Conservation (phyloP, 257 asterid genomes). For the Solanum chaucha region DNA sequence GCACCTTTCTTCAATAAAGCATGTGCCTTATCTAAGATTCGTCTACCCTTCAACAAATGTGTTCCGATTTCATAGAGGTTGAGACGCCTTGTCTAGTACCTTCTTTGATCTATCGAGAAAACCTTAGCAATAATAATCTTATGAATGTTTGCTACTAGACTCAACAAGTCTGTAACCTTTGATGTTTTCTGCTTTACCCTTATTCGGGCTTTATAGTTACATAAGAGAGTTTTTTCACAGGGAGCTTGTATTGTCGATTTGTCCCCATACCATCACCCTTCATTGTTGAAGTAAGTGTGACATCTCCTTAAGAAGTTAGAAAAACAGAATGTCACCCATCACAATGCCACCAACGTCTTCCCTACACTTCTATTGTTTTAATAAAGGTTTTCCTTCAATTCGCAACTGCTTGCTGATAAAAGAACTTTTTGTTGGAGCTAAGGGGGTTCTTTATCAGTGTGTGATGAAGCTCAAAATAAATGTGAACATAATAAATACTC, state of each 20-base stretch:
- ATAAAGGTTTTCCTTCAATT: background rate
- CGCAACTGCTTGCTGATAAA: background rate
- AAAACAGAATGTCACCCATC: background rate
- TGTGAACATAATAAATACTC: background rate
- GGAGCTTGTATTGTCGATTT: background rate
- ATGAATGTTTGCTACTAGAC: background rate
- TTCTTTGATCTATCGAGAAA: background rate
- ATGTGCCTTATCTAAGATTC: background rate
- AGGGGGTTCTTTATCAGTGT: background rate
- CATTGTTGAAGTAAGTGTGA: background rate
- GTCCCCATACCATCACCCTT: background rate
- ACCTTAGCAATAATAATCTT: background rate
- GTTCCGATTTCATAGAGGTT: background rate
- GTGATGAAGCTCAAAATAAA: background rate
- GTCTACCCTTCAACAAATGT: background rate
- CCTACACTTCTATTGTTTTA: background rate
- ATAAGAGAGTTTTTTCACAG: background rate
- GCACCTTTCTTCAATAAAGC: background rate
- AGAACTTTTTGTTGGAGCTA: background rate
- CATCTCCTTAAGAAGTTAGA: background rate
- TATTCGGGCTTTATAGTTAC: background rate
- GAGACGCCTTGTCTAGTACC: background rate
- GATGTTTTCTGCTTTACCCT: background rate
- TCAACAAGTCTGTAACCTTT: background rate
- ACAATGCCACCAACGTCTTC: background rate